phyloP scores from a whole-genome alignment of 805 yeast genomes.

The Candida alai region DNA sequence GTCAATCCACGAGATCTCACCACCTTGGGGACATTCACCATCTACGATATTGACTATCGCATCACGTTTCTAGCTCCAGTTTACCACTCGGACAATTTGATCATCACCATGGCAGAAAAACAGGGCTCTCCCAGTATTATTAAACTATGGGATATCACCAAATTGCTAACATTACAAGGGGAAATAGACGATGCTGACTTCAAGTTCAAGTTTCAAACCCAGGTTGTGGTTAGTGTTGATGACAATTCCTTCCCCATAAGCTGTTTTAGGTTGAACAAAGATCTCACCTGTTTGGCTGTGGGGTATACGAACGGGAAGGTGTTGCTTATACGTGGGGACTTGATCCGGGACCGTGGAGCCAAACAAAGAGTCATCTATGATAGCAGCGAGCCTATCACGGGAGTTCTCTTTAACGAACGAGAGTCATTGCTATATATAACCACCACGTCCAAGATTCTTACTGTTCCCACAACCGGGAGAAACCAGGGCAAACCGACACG shows the following conservation, averaged over 20 bases:
- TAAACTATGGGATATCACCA: conserved; percentile 69
- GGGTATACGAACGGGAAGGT: conserved; percentile 87
- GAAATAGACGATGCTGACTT: conserved; percentile 15
- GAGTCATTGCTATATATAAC: conserved; percentile 59
- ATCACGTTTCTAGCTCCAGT: conserved; percentile 55
- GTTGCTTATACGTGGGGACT: conserved; percentile 79
- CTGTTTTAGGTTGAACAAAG: conserved; percentile 50
- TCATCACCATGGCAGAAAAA: conserved; percentile 71
- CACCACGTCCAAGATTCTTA: conserved; percentile 67
- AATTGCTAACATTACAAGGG: conserved; percentile 28
- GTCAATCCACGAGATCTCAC: conserved; percentile 46
- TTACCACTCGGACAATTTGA: conserved; percentile 42
- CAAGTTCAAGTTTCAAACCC: conserved; percentile 50
- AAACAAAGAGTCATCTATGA: conserved; percentile 79
- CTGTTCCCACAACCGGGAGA: conserved; percentile 74
- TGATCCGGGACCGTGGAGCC: conserved; percentile 83
- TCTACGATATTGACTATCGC: conserved; percentile 62
- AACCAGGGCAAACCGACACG: conserved; percentile 61
- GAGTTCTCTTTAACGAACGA: conserved; percentile 55
- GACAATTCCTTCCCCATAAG: conserved; percentile 77
- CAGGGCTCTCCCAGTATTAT: conserved; percentile 67
- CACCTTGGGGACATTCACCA: conserved; percentile 49
- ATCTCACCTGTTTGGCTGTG: conserved; percentile 61
- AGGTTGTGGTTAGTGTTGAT: conserved; percentile 63
- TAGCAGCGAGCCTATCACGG: conserved; percentile 77